A percentile compares a stretch with the other conserved stretches of the same genome.
These are phyloP conservation scores for Clavulina sp. DNA, from an alignment of 768 basidiomycete genomes.

Conservation along the genomic window DNA sequence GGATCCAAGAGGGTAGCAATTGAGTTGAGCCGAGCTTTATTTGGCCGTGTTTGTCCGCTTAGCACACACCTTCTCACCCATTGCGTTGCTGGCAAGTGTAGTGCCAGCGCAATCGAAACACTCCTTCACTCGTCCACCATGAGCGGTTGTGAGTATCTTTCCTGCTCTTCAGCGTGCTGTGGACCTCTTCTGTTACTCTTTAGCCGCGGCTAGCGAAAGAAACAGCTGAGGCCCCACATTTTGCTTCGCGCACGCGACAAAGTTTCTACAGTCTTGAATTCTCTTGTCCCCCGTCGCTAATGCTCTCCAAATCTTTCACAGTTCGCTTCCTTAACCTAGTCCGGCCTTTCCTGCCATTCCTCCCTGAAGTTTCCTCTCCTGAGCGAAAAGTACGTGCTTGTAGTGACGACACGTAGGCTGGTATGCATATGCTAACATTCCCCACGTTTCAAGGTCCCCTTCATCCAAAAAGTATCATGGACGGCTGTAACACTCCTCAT, in stretches of 20 bases:
- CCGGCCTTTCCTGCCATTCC: conserved; percentile 89
- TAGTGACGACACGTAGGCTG: background rate
- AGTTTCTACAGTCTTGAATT: too few species aligned
- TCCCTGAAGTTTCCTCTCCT: conserved; percentile 94
- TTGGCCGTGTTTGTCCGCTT: too few species aligned
- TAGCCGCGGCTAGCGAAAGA: too few species aligned
- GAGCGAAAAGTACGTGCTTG: conserved; percentile 63
- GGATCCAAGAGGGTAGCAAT: too few species aligned
- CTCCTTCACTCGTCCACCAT: background rate
- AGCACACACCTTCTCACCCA: background rate
- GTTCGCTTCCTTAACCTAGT: conserved; percentile 97
- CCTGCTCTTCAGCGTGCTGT: too few species aligned
- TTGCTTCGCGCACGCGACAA: too few species aligned
- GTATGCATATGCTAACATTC: background rate
- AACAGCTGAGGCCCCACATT: too few species aligned
- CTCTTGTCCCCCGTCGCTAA: background rate
- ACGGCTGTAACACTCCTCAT: conserved; percentile 98
- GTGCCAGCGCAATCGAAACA: background rate
- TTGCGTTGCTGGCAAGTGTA: background rate
- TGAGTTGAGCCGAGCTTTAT: too few species aligned
- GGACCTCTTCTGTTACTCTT: too few species aligned
- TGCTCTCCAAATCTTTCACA: conserved; percentile 18
- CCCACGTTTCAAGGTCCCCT: conserved; percentile 50
- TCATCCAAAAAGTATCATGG: conserved; percentile 98
- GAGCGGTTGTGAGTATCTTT: conserved; percentile 3